Conservation (phyloP, 1,139 yeast genomes). For the Tardiomyces depauwii region DNA sequence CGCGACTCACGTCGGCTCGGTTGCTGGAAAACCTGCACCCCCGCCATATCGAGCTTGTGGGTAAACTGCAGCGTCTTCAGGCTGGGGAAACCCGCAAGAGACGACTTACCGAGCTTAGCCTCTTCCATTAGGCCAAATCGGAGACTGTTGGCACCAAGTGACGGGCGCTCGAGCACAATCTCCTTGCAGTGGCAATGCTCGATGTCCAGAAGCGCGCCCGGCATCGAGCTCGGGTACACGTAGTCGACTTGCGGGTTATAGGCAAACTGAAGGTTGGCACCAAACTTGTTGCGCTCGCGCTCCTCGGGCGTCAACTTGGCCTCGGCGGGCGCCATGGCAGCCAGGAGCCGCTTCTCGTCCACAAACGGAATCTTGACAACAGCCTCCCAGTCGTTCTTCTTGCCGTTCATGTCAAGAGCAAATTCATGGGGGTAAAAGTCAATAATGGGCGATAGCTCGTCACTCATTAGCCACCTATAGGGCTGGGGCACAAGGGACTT, state of each 20-base stretch:
- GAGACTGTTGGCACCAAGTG: conserved; percentile 32
- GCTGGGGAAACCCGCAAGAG: conserved; percentile 87
- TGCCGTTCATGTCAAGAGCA: conserved; percentile 85
- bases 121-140: conserved; percentile 55
- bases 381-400: conserved; percentile 96
- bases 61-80: conserved; percentile 57
- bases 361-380: conserved; percentile 93
- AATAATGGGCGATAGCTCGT: conserved; percentile 72
- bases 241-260: conserved; percentile 69
- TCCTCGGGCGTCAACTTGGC: conserved; percentile 57
- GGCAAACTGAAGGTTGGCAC: conserved; percentile 52
- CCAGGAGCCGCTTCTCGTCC: conserved; percentile 64
- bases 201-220: conserved; percentile 66
- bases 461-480: conserved; percentile 81
- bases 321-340: conserved; percentile 57
- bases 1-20: conserved; percentile 79
- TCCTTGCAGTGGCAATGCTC: conserved; percentile 72
- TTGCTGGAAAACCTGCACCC: conserved; percentile 70
- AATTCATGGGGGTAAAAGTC: conserved; percentile 90
- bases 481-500: conserved; percentile 65
- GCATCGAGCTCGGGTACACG: conserved; percentile 66
- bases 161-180: conserved; percentile 40
- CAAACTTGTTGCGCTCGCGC: conserved; percentile 59
- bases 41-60: conserved; percentile 42
- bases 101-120: conserved; percentile 56